Percentiles rank a stretch among this genome's conserved stretches.
These are phyloP conservation scores for Candida glucosophila DNA, from an alignment of 1,139 yeast genomes.

Conservation along the genomic window DNA sequence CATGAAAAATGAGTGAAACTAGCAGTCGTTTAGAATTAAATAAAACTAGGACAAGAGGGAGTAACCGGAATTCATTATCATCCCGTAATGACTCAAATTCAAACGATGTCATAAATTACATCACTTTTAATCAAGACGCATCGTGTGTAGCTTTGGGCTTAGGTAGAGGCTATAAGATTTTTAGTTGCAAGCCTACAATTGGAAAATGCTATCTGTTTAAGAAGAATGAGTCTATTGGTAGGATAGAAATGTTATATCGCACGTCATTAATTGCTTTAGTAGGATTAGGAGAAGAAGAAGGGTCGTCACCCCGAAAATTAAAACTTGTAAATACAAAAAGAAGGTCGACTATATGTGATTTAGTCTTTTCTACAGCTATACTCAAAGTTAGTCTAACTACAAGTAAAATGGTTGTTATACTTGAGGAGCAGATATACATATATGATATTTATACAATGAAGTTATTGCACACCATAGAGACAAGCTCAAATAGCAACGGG, in stretches of 20 bases:
- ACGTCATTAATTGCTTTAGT: constrained; percentile 84
- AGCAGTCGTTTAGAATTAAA: too few species aligned
- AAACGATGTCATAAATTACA: constrained; percentile 36
- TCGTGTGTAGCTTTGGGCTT: constrained; percentile 82
- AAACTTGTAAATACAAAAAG: constrained; percentile 76
- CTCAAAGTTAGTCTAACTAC: constrained; percentile 72
- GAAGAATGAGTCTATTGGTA: constrained; percentile 51
- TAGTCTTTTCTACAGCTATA: constrained; percentile 81
- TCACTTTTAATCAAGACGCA: constrained; percentile 86
- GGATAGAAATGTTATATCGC: constrained; percentile 86
- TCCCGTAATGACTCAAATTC: too few species aligned
- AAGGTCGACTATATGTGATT: constrained; percentile 68
- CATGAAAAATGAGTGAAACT: too few species aligned
- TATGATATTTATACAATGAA: constrained; percentile 88
- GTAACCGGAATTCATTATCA: too few species aligned
- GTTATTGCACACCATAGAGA: constrained; percentile 79
- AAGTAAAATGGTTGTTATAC: constrained; percentile 61
- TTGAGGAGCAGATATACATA: constrained; percentile 80
- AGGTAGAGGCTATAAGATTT: constrained; percentile 69
- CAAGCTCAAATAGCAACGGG: constrained; percentile 60
- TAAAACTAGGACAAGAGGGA: too few species aligned
- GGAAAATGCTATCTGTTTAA: constrained; percentile 60
- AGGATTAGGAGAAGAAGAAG: constrained; percentile 78
- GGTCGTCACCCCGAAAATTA: constrained; percentile 72
- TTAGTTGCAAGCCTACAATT: constrained; percentile 76